Evolutionary conservation across 2,329 filamentous ascomycete species (phyloP).

Genomic region (Ophiostoma triangulosporum): DNA sequence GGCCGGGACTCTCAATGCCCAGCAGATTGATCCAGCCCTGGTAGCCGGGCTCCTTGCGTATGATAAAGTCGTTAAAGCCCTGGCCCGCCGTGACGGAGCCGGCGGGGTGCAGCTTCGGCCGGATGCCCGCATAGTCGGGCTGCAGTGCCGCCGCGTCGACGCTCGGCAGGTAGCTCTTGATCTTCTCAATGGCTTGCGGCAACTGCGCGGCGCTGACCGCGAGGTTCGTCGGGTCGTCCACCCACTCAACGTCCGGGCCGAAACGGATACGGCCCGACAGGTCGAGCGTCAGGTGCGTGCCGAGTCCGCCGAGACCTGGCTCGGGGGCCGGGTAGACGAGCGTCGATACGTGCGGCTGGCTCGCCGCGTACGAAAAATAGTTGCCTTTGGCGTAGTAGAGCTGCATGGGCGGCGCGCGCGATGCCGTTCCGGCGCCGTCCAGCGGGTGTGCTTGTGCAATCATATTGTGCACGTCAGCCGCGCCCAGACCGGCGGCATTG

Average conservation of each 20-base stretch:
- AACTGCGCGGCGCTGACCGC: constrained; percentile 49
- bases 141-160: constrained; percentile 52
- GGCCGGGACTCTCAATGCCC: constrained; percentile 84
- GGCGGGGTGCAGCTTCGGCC: constrained; percentile 61
- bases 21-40: constrained; percentile 78
- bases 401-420: constrained; percentile 31
- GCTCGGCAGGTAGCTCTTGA: constrained; percentile 63
- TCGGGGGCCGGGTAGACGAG: constrained; percentile 81
- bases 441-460: constrained; percentile 40
- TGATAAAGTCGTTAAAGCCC: constrained; percentile 73
- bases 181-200: constrained; percentile 55
- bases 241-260: constrained; percentile 92
- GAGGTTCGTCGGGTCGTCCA: constrained; percentile 57
- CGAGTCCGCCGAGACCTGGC: constrained; percentile 70
- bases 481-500: constrained; percentile 74
- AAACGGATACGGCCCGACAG: constrained; percentile 75
- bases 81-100: constrained; percentile 35
- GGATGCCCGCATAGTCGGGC: constrained; percentile 81
- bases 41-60: constrained; percentile 63
- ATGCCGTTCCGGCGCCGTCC: constrained; percentile 19
- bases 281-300: constrained; percentile 88
- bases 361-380: constrained; percentile 73
- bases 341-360: constrained; percentile 49
- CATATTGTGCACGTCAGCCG: constrained; percentile 69
- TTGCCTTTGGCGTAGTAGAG: constrained; percentile 87